These are phyloP conservation scores for Xylariaceae sp. DNA, from an alignment of 2,329 filamentous ascomycete genomes.

Conservation along the genomic window DNA sequence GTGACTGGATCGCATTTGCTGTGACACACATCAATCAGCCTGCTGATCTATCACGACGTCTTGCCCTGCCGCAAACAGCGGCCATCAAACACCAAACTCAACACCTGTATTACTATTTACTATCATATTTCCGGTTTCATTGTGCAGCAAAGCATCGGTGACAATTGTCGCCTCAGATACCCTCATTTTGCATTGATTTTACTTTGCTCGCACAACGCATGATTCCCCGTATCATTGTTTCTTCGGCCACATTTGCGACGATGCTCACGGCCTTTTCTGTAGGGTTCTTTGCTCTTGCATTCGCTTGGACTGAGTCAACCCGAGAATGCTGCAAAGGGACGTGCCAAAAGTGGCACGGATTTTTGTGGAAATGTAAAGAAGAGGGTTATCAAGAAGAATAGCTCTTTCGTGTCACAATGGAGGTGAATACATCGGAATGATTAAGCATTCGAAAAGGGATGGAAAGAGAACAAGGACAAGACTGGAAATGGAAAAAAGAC, in stretches of 20 bases:
- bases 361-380: background rate
- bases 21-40: too few relatives aligned
- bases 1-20: background rate
- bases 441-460: too few relatives aligned
- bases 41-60: background rate
- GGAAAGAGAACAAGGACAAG: too few relatives aligned
- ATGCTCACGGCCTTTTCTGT: background rate
- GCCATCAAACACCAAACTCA: background rate
- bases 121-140: background rate
- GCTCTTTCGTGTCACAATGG: too few relatives aligned
- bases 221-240: background rate
- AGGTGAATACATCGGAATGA: too few relatives aligned
- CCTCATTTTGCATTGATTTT: too few relatives aligned
- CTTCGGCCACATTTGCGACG: background rate
- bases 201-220: background rate
- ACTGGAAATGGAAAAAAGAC: background rate
- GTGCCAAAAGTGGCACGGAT: background rate
- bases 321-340: background rate
- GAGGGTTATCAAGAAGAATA: background rate
- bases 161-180: too few relatives aligned
- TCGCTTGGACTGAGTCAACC: background rate
- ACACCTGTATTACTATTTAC: background rate
- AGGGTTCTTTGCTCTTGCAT: background rate
- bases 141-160: background rate
- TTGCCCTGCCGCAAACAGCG: background rate